Evolutionary conservation across 495 filamentous ascomycete species (phyloP), one percentile per base, ranked within the genome.

Genomic region (Talaromyces proteolyticus): DNA sequence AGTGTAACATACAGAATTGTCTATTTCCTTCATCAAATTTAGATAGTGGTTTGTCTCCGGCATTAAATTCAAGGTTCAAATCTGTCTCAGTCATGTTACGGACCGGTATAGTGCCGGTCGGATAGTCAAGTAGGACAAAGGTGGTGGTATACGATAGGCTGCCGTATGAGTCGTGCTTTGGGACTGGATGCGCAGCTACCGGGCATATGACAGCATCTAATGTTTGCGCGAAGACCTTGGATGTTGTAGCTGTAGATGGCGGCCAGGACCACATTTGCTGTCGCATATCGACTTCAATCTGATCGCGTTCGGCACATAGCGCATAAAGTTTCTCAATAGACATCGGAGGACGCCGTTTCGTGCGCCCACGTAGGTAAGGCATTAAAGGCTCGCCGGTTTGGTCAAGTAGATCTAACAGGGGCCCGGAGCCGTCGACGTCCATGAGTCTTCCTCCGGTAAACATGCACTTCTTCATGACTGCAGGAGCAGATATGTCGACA

Each of bases 11-110:
- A 82, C 82, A 87, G 16, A 86, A 56, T 51, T 70, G 62, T 34
- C 80, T 67, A 63, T 86, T 86, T 3, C 62, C 63, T 62, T 78
- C 74, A 65, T 87, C 84, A 81, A 79, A 86, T 17, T 69, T 73
- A 5, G 75, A 74, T 25, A 77, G 42, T 11, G 69, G 62, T 36
- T 71, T 59, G 0, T 41, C 55, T 0, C 56, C 50, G 54, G 83
- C 63, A 49, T 79, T 72, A 20, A 54, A 66, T 3, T 72, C 53
- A 42, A 72, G 52, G 14, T 77, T 55, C 42, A 81, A 57, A 61
- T 87, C 84, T 0, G 55, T 59, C 48, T 72, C 63, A 0, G 14
- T 44, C 48, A 85, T 70, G 2, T 57, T 51, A 4, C 82, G 59
- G 6, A 85, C 72, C 0, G 82, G 83, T 0, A 85, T 52, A 1